A percentile compares a stretch with the other conserved stretches of the same genome.
Evolutionary conservation across 495 filamentous ascomycete species (phyloP).

Genomic region (Aspergillus affinis): DNA sequence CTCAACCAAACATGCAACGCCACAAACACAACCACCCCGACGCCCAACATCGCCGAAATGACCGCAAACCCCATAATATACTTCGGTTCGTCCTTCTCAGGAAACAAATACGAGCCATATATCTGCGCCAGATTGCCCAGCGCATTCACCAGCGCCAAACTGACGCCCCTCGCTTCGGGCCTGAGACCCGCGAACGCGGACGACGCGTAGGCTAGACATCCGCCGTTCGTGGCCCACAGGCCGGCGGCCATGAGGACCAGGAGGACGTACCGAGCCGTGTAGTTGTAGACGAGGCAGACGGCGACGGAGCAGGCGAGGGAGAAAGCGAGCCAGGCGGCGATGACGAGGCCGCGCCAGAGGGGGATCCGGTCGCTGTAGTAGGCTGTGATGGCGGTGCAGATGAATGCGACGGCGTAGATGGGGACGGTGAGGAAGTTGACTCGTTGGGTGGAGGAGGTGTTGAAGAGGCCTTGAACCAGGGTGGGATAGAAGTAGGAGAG

Average conservation of each 20-base stretch:
- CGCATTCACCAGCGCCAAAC: slow-evolving; percentile 49
- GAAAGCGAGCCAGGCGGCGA: slow-evolving; percentile 38
- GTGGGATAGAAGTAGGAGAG: slow-evolving; percentile 56
- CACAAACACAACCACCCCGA: slow-evolving; percentile 13
- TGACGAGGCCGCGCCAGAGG: slow-evolving; percentile 26
- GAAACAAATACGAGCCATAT: slow-evolving; percentile 38
- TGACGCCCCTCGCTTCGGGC: slow-evolving; percentile 36
- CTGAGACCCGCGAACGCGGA: slow-evolving; percentile 40
- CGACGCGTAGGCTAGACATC: slow-evolving; percentile 43
- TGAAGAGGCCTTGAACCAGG: slow-evolving; percentile 43
- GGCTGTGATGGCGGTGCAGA: slow-evolving; percentile 33
- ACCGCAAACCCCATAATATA: slow-evolving; percentile 18
- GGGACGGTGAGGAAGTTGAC: slow-evolving; percentile 37
- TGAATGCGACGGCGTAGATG: slow-evolving; percentile 46
- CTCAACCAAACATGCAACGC: slow-evolving; percentile 12
- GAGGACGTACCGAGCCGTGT: slow-evolving; percentile 50
- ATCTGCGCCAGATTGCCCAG: slow-evolving; percentile 52
- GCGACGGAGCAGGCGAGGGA: slow-evolving; percentile 42
- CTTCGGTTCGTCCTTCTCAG: slow-evolving; percentile 8
- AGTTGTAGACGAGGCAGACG: slow-evolving; percentile 43
- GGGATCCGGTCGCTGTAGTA: slow-evolving; percentile 37
- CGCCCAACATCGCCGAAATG: slow-evolving; percentile 15
- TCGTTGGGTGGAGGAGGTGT: slow-evolving; percentile 39
- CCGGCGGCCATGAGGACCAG: slow-evolving; percentile 52
- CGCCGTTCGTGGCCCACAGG: slow-evolving; percentile 47